phyloP scores from a whole-genome alignment of 805 yeast genomes.

The Nakazawaea molendinolei region DNA sequence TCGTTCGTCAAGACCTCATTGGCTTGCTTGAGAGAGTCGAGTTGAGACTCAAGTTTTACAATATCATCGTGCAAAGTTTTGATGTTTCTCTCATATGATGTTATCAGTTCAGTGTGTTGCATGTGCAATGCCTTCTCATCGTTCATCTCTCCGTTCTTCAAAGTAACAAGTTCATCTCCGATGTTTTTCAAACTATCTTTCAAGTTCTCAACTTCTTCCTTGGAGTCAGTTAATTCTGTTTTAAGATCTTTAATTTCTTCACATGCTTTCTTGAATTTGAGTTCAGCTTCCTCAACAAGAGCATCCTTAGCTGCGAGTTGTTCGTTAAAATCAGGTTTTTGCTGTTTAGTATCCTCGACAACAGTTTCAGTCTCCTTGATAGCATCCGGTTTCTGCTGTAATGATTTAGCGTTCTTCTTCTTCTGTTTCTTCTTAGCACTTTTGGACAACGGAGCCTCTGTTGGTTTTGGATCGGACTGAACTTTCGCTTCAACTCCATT shows the following conservation, averaged over 20 bases:
- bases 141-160: background rate
- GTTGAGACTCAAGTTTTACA: conserved; percentile 22
- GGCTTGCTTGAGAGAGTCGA: conserved; percentile 29
- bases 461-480: background rate
- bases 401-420: conserved; percentile 13
- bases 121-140: conserved; percentile 21
- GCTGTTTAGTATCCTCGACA: conserved; percentile 8
- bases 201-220: conserved; percentile 60
- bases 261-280: background rate
- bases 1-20: conserved; percentile 19
- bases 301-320: conserved; percentile 12
- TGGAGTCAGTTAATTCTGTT: conserved; percentile 29
- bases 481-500: conserved; percentile 8
- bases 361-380: conserved; percentile 17
- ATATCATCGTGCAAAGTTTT: conserved; percentile 3
- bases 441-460: conserved; percentile 10
- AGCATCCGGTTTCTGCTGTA: conserved; percentile 10
- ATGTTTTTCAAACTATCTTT: conserved; percentile 71
- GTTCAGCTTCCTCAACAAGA: conserved; percentile 12
- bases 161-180: conserved; percentile 71
- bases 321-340: conserved; percentile 8
- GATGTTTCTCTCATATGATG: conserved; percentile 24
- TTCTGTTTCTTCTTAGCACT: conserved; percentile 16
- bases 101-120: conserved; percentile 29
- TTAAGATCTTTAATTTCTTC: conserved; percentile 5